Evolutionary conservation across 306 rosid genomes (phyloP), one percentile per base, ranked within the genome.

Genomic region (Canavalia ensiformis): DNA sequence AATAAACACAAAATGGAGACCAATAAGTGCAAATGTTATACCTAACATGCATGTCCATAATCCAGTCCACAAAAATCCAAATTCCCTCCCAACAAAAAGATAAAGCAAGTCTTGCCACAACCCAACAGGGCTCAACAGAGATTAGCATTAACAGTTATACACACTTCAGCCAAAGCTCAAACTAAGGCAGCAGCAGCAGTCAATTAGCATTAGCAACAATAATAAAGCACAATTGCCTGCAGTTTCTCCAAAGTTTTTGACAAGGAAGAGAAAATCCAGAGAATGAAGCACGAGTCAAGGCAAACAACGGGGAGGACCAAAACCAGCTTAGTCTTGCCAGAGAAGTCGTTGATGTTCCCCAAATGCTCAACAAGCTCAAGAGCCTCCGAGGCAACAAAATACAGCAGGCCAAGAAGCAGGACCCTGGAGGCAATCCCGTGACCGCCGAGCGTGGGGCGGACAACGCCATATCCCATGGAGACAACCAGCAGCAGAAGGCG

Each of bases 201-300:
- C 12, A 66, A 42, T 25, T 12, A 64, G 37, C 7, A 75, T 2
- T 7, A n/a, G 63, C 30, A 68, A 46, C 1, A 65, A 68, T 33
- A 37, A 25, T 7, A 54, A 49, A 51, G 25, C 33, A 18, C 56
- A 80, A 64, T 82, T 85, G 88, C 97, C 93, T 92, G 98, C 77
- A 94, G 94, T 79, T 94, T 94, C 89, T 94, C 98, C 81, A 94
- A 80, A 56, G 98, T 94, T 76, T 87, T 90, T 74, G 97, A 90
- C 54, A 94, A 86, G 11, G 98, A 92, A 7, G 98, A 91, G 87
- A 94, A 94, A 85, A 94, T 94, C 98, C 97, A 91, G 0, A 94
- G 85, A 72, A 94, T 92, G 73, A 94, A 91, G 84, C 90, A 89
- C 1, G 98, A 85, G 85, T 94, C 98, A 35, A 94, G 86, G 87